Evolutionary conservation across 1,284 basidiomycete genomes (phyloP).

Genomic region (Phellopilus nigrolimitatus): DNA sequence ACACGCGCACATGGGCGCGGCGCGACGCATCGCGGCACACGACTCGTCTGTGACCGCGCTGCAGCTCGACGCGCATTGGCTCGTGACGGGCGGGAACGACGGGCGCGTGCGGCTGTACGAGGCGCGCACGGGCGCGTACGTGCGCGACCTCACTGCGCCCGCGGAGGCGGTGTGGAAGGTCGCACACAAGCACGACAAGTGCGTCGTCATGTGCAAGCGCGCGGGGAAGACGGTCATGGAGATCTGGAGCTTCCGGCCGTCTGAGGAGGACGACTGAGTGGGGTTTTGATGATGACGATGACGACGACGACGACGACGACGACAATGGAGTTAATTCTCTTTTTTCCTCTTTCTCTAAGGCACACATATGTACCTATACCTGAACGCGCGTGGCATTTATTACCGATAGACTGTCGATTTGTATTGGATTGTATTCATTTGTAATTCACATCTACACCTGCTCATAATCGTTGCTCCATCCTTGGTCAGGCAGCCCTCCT

Average conservation of each 20-base stretch:
- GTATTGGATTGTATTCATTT: too few relatives aligned
- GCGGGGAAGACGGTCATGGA: constrained; percentile 87
- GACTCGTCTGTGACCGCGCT: constrained; percentile 89
- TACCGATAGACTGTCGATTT: too few relatives aligned
- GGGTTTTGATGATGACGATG: not conserved
- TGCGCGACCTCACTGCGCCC: constrained; percentile 72
- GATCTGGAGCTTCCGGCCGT: constrained; percentile 69
- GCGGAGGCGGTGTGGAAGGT: constrained; percentile 90
- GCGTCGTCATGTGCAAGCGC: constrained; percentile 80
- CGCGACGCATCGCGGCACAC: constrained; percentile 70
- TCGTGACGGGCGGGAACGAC: constrained; percentile 86
- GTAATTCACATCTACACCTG: too few relatives aligned
- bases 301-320: not conserved
- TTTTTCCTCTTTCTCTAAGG: too few relatives aligned
- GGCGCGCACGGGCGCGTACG: constrained; percentile 59
- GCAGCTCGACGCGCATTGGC: constrained; percentile 81
- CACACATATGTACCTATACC: too few relatives aligned
- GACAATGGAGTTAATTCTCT: not conserved
- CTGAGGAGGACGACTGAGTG: constrained; percentile 24
- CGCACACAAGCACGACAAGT: constrained; percentile 71
- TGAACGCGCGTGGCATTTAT: too few relatives aligned
- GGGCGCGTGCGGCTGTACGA: constrained; percentile 89
- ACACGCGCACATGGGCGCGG: constrained; percentile 27
- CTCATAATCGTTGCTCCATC: too few relatives aligned
- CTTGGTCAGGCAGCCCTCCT: too few relatives aligned